These are phyloP conservation scores for Flammula alnicola DNA, from an alignment of 1,284 basidiomycete species.

Conservation along the genomic window DNA sequence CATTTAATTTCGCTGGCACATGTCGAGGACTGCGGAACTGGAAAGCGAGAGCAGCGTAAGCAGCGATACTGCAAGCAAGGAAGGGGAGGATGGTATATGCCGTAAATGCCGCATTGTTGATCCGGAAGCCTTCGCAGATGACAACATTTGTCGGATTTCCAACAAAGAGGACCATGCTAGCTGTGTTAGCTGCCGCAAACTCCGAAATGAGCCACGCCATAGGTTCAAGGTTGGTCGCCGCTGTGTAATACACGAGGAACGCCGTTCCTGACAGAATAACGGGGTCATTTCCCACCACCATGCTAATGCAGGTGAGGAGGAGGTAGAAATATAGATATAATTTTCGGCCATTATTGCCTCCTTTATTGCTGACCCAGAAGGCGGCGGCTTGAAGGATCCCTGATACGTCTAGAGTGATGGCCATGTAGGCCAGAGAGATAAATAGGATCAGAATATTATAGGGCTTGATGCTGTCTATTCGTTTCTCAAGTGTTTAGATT, in stretches of 20 bases:
- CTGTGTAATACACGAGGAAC: constrained; percentile 86
- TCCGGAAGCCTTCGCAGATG: constrained; percentile 66
- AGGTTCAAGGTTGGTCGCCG: constrained; percentile 59
- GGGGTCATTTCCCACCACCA: constrained; percentile 90
- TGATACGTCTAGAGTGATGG: constrained; percentile 90
- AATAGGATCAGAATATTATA: constrained; percentile 95
- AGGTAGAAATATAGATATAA: constrained; percentile 83
- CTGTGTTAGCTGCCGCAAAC: constrained; percentile 82
- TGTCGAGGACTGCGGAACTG: constrained; percentile 58
- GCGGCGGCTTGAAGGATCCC: constrained; percentile 88
- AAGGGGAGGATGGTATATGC: constrained; percentile 76
- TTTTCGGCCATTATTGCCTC: constrained; percentile 69
- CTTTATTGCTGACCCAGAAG: constrained; percentile 83
- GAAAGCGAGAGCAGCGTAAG: constrained; percentile 56
- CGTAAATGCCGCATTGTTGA: constrained; percentile 70
- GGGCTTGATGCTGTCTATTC: constrained; percentile 78
- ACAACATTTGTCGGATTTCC: constrained; percentile 79
- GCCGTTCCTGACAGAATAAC: constrained; percentile 79
- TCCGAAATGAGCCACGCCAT: constrained; percentile 57
- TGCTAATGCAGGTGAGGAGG: constrained; percentile 80
- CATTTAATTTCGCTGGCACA: constrained; percentile 53
- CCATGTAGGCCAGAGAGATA: constrained; percentile 92
- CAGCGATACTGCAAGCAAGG: constrained; percentile 59
- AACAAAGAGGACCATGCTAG: constrained; percentile 67
- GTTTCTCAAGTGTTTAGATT: constrained; percentile 7